Base-by-base conservation (phyloP, 345 rosid species). In the Ceriops decandra region DNA sequence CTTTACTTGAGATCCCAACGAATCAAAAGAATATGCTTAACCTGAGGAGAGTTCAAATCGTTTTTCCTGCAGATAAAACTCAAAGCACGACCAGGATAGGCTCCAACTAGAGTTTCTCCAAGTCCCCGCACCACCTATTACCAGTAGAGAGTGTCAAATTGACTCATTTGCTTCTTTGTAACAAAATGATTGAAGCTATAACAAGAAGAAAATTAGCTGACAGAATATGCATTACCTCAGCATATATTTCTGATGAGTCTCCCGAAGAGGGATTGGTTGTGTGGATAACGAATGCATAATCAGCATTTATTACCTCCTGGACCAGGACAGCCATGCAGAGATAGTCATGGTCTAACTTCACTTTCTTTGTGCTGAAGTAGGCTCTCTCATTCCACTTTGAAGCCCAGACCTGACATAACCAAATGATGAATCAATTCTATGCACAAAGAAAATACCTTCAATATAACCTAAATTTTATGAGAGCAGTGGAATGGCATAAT, bases 371-470 rank as follows among this genome's bases (percentile, higher is more conserved):
- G 87, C 99, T 95, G 82, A 91, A 88, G 84, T 88, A 95, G 10
- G 98, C 98, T 84, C 99, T 88, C 81, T 91, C 99, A 35, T 95
- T 95, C 99, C 99, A 95, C 69, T 95, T 95, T 6, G 99, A 95
- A 68, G 96, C 99, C 99, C 99, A 95, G 61, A 95, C 99, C 99
- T 95, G 82, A 56, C 22, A 63, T 26, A 31, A 69, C 52, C 67
- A 38, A 16, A 58, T 32, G 46, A 57, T 26, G 57, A 15, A 70
- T 75, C 42, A 72, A 21, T 62, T 57, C 58, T 63, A 63, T 69
- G 17, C 5, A 33, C 13, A 60, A 6, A 64, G 58, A 38, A 74
- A 73, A 52, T 19, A 60, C 60, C 19, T 7, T 38, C n/a, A 8
- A 31, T 2, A 27, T 13, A 61, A 51, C 60, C 22, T 49, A 8